These are phyloP conservation scores for Xylariaceae sp. DNA, from an alignment of 2,329 filamentous ascomycete genomes.

Conservation along the genomic window DNA sequence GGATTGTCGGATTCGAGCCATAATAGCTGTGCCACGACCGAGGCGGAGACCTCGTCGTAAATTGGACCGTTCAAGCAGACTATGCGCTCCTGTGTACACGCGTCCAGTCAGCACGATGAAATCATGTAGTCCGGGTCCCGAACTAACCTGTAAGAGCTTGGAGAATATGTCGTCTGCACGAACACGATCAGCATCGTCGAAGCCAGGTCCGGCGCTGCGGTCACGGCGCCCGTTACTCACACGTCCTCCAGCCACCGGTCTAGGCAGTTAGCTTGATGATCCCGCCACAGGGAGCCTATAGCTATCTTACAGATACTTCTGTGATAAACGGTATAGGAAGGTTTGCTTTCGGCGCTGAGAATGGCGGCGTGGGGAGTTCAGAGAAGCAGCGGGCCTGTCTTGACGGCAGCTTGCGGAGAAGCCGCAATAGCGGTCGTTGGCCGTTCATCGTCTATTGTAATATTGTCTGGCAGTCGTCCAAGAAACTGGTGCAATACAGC, in stretches of 20 bases:
- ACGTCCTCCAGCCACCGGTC: slow-evolving; percentile 71
- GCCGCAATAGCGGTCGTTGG: slow-evolving; percentile 25
- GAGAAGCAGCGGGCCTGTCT: slow-evolving; percentile 35
- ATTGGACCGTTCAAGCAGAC: slow-evolving; percentile 89
- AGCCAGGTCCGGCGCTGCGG: slow-evolving; percentile 2
- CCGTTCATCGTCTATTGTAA: no score
- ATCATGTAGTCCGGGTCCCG: slow-evolving; percentile 8
- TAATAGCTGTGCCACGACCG: slow-evolving; percentile 88
- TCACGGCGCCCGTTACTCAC: slow-evolving; percentile 38
- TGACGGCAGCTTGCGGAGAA: slow-evolving; percentile 28
- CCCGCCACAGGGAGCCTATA: not conserved
- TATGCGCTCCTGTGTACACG: slow-evolving; percentile 67
- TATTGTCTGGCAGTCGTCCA: no score
- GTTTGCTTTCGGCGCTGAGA: slow-evolving; percentile 22
- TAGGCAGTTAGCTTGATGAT: slow-evolving; percentile 31
- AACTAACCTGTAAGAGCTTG: slow-evolving; percentile 60
- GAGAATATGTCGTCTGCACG: slow-evolving; percentile 71
- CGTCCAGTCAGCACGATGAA: slow-evolving; percentile 6
- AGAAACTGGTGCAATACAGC: no score
- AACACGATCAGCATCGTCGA: slow-evolving; percentile 16
- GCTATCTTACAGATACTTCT: slow-evolving; percentile 38
- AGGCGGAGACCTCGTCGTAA: slow-evolving; percentile 84
- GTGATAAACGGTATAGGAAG: slow-evolving; percentile 55
- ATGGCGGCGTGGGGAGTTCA: slow-evolving; percentile 28
- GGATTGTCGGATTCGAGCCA: slow-evolving; percentile 97